phyloP scores from a whole-genome alignment of 2,329 filamentous ascomycete genomes.

The Aspergillus flavus region DNA sequence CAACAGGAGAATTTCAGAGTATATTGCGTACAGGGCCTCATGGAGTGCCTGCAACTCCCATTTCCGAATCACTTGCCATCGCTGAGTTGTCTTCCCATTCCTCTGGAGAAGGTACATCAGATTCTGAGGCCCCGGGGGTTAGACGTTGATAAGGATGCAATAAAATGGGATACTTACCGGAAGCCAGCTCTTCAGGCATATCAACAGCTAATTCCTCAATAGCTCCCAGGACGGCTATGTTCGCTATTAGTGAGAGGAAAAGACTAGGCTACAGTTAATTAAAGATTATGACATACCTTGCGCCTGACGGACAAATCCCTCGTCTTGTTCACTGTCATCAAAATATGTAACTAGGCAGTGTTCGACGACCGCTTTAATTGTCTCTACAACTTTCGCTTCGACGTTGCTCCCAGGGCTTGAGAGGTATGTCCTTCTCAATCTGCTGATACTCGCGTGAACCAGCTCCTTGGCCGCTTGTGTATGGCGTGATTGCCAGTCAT shows the following conservation, averaged over 20 bases:
- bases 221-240: constrained; percentile 32
- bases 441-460: constrained; percentile 34
- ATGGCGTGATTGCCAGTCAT: constrained; percentile 31
- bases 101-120: constrained; percentile 44
- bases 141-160: constrained; percentile 24
- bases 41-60: constrained; percentile 41
- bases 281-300: constrained; percentile 34
- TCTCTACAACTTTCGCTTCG: constrained; percentile 40
- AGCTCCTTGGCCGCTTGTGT: constrained; percentile 36
- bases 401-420: constrained; percentile 27
- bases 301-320: constrained; percentile 34
- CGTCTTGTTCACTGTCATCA: constrained; percentile 39
- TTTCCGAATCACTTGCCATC: constrained; percentile 45
- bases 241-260: constrained; percentile 6
- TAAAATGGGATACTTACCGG: constrained; percentile 36
- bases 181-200: constrained; percentile 42
- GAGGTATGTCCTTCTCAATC: constrained; percentile 36
- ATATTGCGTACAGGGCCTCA: constrained; percentile 19
- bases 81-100: constrained; percentile 47
- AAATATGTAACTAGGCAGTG: constrained; percentile 44
- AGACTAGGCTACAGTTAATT: not conserved
- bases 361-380: constrained; percentile 40
- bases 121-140: constrained; percentile 33
- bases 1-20: constrained; percentile 14
- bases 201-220: constrained; percentile 42